Base-by-base conservation (phyloP, 352 stramenopile genomes). In the Globisporangium cystogenes region DNA sequence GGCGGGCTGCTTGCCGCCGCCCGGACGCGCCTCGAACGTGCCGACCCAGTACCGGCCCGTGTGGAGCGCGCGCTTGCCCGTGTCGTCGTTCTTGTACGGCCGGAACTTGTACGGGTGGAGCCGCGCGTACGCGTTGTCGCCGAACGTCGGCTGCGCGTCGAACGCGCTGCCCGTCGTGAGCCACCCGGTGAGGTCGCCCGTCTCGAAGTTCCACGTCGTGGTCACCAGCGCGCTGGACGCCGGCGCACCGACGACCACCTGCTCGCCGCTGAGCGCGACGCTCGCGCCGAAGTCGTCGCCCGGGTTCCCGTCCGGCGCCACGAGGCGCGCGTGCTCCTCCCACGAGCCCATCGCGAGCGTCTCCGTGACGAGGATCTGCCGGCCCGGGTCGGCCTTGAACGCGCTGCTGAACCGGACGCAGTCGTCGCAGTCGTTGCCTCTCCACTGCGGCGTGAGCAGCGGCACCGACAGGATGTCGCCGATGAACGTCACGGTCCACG, bases 121-220 rank as follows among this genome's bases (percentile, higher is more conserved):
- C 40, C 91, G 87, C 23, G 76, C 70, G 53, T 93, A 91, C 26
- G 76, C 76, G 69, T 98, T 98, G 64, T 98, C 96, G 1, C 96
- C 96, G 62, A 86, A 98, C 7, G 96, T 99, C 1, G 96, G 95
- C 58, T 99, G 96, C 23, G 72, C 65, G 31, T 93, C 76, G 59
- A 99, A 99, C 11, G 96, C 96, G 23, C 72, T 90, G 4, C 96
- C 96, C 0, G 93, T 98, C 7, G 76, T 85, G 29, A 76, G 68
- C 96, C 96, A 99, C 1, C 96, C 96, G 0, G 78, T 86, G 36
- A 99, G 69, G 57, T 98, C 86, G 39, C 95, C 96, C 0, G 96
- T 98, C 57, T 99, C 96, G 63, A 99, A 99, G 64, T 98, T 86
- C 94, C 96, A 99, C 16, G 95, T 98, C 44, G 91, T 98, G 3